These are phyloP conservation scores for Castanea crenata DNA, from an alignment of 306 rosid genomes.

Conservation along the genomic window DNA sequence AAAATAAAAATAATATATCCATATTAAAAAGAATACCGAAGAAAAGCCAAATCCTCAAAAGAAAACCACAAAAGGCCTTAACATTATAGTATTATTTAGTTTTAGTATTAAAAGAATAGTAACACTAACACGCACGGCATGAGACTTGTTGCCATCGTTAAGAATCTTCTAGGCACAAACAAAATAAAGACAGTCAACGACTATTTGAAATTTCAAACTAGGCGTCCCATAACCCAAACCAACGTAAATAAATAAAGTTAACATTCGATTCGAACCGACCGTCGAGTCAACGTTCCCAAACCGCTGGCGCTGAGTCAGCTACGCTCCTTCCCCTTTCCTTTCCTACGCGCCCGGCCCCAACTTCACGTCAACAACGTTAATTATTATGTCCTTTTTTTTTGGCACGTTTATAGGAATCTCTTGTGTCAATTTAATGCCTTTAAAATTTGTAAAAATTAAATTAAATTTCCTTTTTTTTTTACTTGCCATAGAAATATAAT, in stretches of 20 bases:
- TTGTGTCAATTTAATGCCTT: too few species aligned
- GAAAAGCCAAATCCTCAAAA: too few species aligned
- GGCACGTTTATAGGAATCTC: neutral
- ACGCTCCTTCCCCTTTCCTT: neutral
- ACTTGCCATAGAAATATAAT: too few species aligned
- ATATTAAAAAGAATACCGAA: too few species aligned
- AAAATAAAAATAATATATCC: too few species aligned
- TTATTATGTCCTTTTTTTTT: neutral
- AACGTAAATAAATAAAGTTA: neutral
- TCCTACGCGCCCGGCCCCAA: neutral
- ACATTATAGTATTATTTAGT: too few species aligned
- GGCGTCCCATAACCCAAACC: slow-evolving; percentile 41
- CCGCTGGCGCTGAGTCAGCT: neutral
- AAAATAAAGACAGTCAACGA: neutral
- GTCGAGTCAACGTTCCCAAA: neutral
- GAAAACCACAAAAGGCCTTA: neutral
- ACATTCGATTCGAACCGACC: too few species aligned
- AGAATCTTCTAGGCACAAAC: slow-evolving; percentile 33
- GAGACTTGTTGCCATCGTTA: slow-evolving; percentile 26
- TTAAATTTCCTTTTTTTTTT: too few species aligned
- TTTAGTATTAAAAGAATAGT: too few species aligned
- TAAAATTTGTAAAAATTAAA: too few species aligned
- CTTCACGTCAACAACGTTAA: neutral
- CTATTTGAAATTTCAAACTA: slow-evolving; percentile 35
- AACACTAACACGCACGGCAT: too few species aligned